Evolutionary conservation across 2,329 filamentous ascomycete species (phyloP).

Genomic region (Ascochyta pisi): DNA sequence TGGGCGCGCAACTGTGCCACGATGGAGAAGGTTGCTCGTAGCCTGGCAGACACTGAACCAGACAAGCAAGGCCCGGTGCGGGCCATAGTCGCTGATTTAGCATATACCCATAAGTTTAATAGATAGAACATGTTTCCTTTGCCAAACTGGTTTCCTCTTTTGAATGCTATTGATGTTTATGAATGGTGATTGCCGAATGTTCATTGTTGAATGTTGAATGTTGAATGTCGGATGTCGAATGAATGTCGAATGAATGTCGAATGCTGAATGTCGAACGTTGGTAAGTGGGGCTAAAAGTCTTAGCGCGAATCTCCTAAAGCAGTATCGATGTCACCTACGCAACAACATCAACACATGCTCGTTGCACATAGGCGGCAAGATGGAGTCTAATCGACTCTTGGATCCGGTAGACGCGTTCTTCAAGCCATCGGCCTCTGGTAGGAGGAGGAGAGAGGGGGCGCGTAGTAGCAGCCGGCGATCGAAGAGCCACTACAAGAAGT

Average conservation of each 20-base stretch:
- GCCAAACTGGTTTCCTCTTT: not conserved
- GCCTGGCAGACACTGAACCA: constrained; percentile 63
- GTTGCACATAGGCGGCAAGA: not conserved
- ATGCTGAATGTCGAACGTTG: not conserved
- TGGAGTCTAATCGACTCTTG: constrained; percentile 24
- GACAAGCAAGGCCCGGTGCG: constrained; percentile 13
- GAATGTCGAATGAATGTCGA: no score
- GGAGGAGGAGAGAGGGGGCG: constrained; percentile 60
- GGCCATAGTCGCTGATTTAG: constrained; percentile 2
- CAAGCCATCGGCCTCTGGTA: constrained; percentile 20
- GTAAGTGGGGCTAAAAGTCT: not conserved
- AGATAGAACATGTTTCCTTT: not conserved
- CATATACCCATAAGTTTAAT: constrained; percentile 8
- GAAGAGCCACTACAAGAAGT: constrained; percentile 87
- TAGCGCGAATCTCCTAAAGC: not conserved
- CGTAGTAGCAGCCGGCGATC: constrained; percentile 71
- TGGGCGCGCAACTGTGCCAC: constrained; percentile 57
- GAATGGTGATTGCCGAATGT: no score
- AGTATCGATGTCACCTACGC: not conserved
- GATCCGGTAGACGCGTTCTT: constrained; percentile 22
- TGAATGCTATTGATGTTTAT: not conserved
- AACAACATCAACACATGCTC: not conserved
- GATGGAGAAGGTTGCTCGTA: constrained; percentile 59
- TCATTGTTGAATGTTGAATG: no score
- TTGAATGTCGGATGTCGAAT: no score